These are phyloP conservation scores for Poteriospumella lacustris DNA, from an alignment of 108 stramenopile species.

Conservation along the genomic window DNA sequence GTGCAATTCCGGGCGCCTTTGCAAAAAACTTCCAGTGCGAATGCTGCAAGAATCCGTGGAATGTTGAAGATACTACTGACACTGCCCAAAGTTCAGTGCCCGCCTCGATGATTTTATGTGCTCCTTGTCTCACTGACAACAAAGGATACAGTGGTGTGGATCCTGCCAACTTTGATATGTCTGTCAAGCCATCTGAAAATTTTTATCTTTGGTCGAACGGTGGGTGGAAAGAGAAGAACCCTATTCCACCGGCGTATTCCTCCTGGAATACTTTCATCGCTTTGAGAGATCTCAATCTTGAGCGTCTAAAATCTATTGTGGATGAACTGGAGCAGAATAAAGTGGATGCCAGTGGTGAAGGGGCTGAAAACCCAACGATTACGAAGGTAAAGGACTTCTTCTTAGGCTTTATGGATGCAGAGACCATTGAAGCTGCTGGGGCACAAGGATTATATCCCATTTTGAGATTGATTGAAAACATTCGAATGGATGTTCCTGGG, in stretches of 20 bases:
- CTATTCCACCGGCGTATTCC: constrained; percentile 69
- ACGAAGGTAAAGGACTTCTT: constrained; percentile 50
- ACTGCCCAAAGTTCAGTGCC: background rate
- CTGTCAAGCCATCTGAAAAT: constrained; percentile 26
- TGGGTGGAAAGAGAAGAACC: constrained; percentile 67
- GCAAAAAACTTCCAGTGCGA: background rate
- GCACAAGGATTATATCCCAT: too few relatives aligned
- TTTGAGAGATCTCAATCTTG: constrained; percentile 62
- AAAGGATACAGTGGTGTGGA: background rate
- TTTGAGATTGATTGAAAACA: background rate
- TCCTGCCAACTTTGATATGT: background rate
- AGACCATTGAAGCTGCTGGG: too few relatives aligned
- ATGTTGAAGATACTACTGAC: constrained; percentile 1
- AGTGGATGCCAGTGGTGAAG: background rate
- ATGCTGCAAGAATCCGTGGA: constrained; percentile 3
- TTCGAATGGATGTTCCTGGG: constrained; percentile 36
- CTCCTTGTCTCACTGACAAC: background rate
- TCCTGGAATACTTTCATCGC: constrained; percentile 67
- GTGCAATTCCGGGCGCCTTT: background rate
- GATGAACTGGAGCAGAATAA: constrained; percentile 36
- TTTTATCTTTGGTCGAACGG: constrained; percentile 68
- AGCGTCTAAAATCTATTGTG: constrained; percentile 59
- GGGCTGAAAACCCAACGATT: too few relatives aligned
- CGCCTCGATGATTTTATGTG: too few relatives aligned
- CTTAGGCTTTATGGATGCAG: constrained; percentile 66